Evolutionary conservation across 257 asterid species (phyloP), one percentile per base, ranked within the genome.

Genomic region (Pogostemon cablin): DNA sequence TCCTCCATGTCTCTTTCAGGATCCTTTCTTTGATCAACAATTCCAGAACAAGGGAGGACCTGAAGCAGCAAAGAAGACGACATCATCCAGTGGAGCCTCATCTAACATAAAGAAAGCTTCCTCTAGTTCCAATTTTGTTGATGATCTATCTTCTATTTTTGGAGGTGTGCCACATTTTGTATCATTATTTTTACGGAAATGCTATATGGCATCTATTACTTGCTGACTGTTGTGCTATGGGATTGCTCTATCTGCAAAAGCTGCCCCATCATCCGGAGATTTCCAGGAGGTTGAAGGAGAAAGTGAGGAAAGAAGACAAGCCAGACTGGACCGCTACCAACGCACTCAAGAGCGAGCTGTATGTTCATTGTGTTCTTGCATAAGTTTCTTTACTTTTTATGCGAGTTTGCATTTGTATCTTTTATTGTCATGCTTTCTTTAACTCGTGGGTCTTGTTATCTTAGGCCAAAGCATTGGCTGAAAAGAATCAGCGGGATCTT

Each of bases 281-380:
- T 95, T 95, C 81, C 96, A 86, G 58, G 96, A 95, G 46, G 84
- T 90, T 80, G 95, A 91, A 53, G 99, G 99, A 80, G 99, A 95
- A 86, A 84, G 85, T 41, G 99, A 90, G 52, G 99, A 95, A 72
- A 86, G 99, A 86, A 84, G 98, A 82, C 83, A 91, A 79, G 97
- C 99, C 66, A 86, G 99, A 81, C 47, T 86, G 80, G 98, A 95
- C 1, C 98, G 99, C 56, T 85, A 88, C 58, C 98, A 90, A 75
- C 96, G 98, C 55, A 90, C 98, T 70, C 97, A 90, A 80, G 96
- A 95, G 86, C 91, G 99, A 63, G 96, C 97, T 62, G 99, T 95
- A 87, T 73, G 86, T 65, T 77, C 1, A 72, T 55, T 53, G 58
- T 39, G 49, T 67, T 35, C 15, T 76, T 37, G 61, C 12, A 48